phyloP scores from a whole-genome alignment of 169 alveolate genomes.

The Eimeria brunetti region DNA sequence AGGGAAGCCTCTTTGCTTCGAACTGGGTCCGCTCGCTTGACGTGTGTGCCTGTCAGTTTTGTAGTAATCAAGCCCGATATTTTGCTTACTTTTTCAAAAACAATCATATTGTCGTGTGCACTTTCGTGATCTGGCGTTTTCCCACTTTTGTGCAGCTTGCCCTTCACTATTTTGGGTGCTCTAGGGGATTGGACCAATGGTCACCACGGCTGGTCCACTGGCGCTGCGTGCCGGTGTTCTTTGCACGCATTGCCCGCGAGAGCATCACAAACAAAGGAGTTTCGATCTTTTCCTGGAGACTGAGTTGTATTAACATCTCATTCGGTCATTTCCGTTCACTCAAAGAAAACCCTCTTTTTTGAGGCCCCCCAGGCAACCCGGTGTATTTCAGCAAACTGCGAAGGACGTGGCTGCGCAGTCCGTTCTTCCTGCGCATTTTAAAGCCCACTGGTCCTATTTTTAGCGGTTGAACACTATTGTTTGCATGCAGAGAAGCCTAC shows the following conservation, averaged over 20 bases:
- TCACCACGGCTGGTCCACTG: neutral
- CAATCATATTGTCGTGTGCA: too few species aligned
- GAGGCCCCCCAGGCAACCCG: neutral
- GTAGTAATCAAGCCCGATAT: neutral
- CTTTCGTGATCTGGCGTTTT: too few species aligned
- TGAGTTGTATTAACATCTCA: neutral
- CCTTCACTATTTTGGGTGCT: neutral
- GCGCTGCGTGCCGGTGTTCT: neutral
- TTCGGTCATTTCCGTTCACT: neutral
- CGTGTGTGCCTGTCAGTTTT: neutral
- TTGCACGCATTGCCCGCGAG: neutral
- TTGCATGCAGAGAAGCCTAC: neutral
- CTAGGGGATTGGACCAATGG: neutral
- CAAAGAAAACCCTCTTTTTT: neutral
- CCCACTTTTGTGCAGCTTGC: neutral
- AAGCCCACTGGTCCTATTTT: neutral
- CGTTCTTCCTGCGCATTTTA: neutral
- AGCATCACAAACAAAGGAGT: neutral
- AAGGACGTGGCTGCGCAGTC: neutral
- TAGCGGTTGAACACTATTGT: neutral
- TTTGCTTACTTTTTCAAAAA: neutral
- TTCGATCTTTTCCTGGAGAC: neutral
- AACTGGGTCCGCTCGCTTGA: neutral
- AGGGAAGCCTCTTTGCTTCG: neutral
- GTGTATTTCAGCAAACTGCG: neutral